Conservation (phyloP, 75 land plant species). For the Cunninghamia lanceolata region DNA sequence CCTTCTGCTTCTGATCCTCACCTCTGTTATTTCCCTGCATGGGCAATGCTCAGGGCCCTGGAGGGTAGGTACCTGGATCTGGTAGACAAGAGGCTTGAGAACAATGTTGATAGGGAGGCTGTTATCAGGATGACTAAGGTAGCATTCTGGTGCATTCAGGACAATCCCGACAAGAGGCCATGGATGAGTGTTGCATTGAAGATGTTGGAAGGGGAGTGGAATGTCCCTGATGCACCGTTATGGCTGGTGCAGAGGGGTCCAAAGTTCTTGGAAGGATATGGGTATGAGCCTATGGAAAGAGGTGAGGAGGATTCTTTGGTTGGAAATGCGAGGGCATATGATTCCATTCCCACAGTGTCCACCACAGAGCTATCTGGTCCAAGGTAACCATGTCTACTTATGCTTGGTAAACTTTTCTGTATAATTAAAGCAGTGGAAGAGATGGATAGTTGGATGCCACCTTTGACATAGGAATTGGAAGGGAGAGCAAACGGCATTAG, state of each 20-base stretch:
- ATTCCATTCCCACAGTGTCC: not conserved
- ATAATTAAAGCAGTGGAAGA: not conserved
- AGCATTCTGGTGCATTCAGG: conserved; percentile 26
- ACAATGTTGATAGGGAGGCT: not conserved
- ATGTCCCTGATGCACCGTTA: not conserved
- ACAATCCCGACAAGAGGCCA: conserved; percentile 18
- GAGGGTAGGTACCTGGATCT: conserved; percentile 18
- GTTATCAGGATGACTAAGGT: conserved; percentile 12
- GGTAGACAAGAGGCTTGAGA: conserved; percentile 6
- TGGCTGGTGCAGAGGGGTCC: conserved; percentile 7
- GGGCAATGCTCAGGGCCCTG: conserved; percentile 13
- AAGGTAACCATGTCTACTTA: not conserved
- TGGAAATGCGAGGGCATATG: not conserved
- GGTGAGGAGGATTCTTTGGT: not conserved
- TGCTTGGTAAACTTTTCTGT: not conserved
- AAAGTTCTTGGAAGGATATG: conserved; percentile 4
- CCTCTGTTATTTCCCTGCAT: conserved; percentile 16
- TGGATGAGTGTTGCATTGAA: conserved; percentile 22
- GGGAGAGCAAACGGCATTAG: not conserved
- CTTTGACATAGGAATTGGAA: not conserved
- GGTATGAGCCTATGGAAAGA: not conserved
- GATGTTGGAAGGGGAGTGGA: conserved; percentile 17
- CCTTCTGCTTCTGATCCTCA: conserved; percentile 19
- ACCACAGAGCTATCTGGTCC: not conserved
- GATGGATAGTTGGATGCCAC: not conserved